Conservation (phyloP, 768 basidiomycete species). For the Tylopilus plumbeoviolaceoides region DNA sequence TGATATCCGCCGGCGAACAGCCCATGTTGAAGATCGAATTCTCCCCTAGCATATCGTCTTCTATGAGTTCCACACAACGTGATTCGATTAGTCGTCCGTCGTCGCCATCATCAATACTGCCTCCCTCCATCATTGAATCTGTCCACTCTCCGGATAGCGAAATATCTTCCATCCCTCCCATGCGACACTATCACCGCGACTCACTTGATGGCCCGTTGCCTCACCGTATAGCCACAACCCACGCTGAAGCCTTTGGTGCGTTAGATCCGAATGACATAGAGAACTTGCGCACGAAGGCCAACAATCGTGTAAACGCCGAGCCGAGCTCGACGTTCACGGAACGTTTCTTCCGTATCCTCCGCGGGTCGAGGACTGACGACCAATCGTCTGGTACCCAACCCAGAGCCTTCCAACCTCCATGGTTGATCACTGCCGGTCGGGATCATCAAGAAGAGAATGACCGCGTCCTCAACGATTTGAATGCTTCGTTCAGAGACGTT, state of each 20-base stretch:
- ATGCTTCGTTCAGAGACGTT: conserved; percentile 75
- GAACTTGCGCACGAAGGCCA: conserved; percentile 34
- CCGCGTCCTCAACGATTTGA: conserved; percentile 64
- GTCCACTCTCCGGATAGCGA: conserved; percentile 6
- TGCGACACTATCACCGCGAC: conserved; percentile 20
- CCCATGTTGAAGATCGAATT: conserved; percentile 14
- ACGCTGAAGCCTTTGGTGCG: conserved; percentile 59
- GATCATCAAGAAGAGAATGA: conserved; percentile 65
- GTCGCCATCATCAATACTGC: conserved; percentile 16
- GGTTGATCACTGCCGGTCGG: conserved; percentile 64
- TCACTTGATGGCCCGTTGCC: conserved; percentile 31
- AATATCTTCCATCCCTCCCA: conserved; percentile 7
- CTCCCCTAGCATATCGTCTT: conserved; percentile 18
- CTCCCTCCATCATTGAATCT: conserved; percentile 8
- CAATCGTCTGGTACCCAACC: conserved; percentile 24
- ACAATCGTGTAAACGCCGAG: conserved; percentile 20
- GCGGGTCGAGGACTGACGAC: conserved; percentile 19
- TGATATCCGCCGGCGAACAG: conserved; percentile 4
- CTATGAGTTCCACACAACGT: background rate
- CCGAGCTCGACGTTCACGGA: conserved; percentile 16
- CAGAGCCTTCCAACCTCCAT: conserved; percentile 44
- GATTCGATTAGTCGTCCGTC: conserved; percentile 18
- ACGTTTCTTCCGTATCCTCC: conserved; percentile 24
- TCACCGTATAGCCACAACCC: conserved; percentile 56
- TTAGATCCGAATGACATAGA: conserved; percentile 54